Evolutionary conservation across 148 eudicot species (phyloP), one percentile per base, ranked within the genome.

Genomic region (Silene uniflora): DNA sequence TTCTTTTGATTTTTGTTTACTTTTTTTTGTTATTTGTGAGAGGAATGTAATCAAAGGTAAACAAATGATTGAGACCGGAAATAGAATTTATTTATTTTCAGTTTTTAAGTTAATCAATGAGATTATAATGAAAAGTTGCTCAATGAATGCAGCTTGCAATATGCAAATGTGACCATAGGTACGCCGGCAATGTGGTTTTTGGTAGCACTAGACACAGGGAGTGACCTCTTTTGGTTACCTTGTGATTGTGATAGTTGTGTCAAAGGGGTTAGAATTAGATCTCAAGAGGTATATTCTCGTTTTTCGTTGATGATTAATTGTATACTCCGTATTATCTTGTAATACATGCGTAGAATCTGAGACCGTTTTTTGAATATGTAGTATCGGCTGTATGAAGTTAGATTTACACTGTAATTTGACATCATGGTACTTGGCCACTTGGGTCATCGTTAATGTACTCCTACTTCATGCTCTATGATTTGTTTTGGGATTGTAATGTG

Each of bases 121-220:
- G 58, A 54, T 58, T 44, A 63, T 23, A 35, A 69, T 21, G 24
- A 6, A 14, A 18, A 11, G 7, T 9, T 56, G 17, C 7, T 19
- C 67, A 77, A 23, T 22, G 73, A 70, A 70, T 86, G 74, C 93
- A 93, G 98, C 81, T 89, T 93, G 84, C 89, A 91, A 75, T 93
- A 91, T 76, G 90, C 93, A 68, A 85, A 87, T 80, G 95, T 93
- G 74, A 82, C 93, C 22, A 82, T 93, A 58, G 98, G 98, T 13
- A 87, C 90, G 5, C 98, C 98, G 0, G 81, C 85, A 54, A 56
- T 82, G 79, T 76, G 77, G 65, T 93, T 86, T 81, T 76, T 91
- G 63, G 98, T 93, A 79, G 97, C 97, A 52, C 94, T 93, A 25
- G 98, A 93, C 81, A 93, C 98, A 0, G 98, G 98, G 54, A 93